A percentile compares a stretch with the other conserved stretches of the same genome.
These are phyloP conservation scores for Yamadazyma friedrichii DNA, from an alignment of 1,139 yeast genomes.

Conservation along the genomic window DNA sequence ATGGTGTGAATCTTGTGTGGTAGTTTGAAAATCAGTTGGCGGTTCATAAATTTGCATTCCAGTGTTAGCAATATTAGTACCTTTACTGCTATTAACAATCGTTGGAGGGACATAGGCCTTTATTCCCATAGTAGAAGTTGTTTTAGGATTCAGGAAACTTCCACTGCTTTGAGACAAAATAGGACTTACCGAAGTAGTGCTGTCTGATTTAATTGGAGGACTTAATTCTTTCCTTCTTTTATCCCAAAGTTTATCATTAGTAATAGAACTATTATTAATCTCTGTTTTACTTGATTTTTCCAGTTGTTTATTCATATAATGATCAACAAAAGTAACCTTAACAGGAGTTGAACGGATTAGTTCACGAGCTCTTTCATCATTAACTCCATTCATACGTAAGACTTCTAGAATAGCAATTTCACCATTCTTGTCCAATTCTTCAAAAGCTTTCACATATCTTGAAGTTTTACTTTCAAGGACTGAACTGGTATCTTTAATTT, in stretches of 20 bases:
- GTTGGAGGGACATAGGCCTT: background rate
- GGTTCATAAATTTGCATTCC: conserved; percentile 7
- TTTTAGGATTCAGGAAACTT: background rate
- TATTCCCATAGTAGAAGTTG: background rate
- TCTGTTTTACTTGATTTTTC: background rate
- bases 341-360: conserved; percentile 26
- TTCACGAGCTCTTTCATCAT: conserved; percentile 18
- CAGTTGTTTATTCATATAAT: conserved; percentile 12
- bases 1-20: background rate
- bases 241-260: background rate
- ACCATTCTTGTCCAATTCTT: conserved; percentile 41
- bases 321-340: conserved; percentile 28
- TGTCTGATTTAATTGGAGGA: background rate
- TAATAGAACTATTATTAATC: background rate
- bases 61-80: background rate
- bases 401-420: conserved; percentile 27
- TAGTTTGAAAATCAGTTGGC: background rate
- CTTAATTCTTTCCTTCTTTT: conserved; percentile 1
- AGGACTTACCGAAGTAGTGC: background rate
- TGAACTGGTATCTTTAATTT: conserved; percentile 52
- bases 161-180: background rate
- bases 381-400: conserved; percentile 24
- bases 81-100: background rate
- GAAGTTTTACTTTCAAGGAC: conserved; percentile 52
- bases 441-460: conserved; percentile 40